Percentiles rank a stretch among this genome's conserved stretches.
Evolutionary conservation across 2,329 filamentous ascomycete species (phyloP).

Genomic region (Fusarium nisikadoi): DNA sequence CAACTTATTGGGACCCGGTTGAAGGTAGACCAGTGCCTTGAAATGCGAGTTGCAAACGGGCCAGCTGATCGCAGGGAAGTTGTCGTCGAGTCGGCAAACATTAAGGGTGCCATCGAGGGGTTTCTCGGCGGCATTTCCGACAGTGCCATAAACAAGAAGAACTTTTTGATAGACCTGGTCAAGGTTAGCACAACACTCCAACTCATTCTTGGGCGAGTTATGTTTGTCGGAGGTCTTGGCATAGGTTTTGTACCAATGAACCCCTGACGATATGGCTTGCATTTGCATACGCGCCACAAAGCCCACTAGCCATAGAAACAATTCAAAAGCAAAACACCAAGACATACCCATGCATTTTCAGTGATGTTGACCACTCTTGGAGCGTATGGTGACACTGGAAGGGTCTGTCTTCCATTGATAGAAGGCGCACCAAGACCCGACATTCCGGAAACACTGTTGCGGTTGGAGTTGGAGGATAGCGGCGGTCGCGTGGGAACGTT

Average conservation of each 20-base stretch:
- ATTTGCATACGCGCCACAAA: constrained; percentile 14
- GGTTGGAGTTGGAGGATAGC: constrained; percentile 59
- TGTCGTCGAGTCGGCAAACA: constrained; percentile 84
- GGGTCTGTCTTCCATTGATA: constrained; percentile 63
- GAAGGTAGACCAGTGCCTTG: constrained; percentile 90
- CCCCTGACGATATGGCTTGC: constrained; percentile 27
- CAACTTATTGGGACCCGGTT: constrained; percentile 87
- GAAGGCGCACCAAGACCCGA: constrained; percentile 68
- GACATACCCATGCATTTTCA: constrained; percentile 85
- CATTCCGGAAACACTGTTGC: constrained; percentile 73
- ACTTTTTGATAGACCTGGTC: constrained; percentile 89
- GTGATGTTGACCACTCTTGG: constrained; percentile 82
- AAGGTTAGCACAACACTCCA: constrained; percentile 37
- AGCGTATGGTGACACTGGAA: constrained; percentile 80
- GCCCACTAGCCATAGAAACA: constrained; percentile 16
- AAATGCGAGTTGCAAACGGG: constrained; percentile 90
- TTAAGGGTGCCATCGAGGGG: constrained; percentile 82
- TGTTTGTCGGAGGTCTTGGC: constrained; percentile 13
- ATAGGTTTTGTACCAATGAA: constrained; percentile 9
- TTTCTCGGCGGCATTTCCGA: constrained; percentile 76
- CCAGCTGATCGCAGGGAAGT: constrained; percentile 85
- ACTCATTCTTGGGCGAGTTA: not conserved
- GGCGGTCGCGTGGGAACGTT: constrained; percentile 50
- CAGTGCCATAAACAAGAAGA: constrained; percentile 81
- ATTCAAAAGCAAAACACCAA: constrained; percentile 28